Evolutionary conservation across 768 basidiomycete genomes (phyloP).

Genomic region (Tricholoma flavovirens): DNA sequence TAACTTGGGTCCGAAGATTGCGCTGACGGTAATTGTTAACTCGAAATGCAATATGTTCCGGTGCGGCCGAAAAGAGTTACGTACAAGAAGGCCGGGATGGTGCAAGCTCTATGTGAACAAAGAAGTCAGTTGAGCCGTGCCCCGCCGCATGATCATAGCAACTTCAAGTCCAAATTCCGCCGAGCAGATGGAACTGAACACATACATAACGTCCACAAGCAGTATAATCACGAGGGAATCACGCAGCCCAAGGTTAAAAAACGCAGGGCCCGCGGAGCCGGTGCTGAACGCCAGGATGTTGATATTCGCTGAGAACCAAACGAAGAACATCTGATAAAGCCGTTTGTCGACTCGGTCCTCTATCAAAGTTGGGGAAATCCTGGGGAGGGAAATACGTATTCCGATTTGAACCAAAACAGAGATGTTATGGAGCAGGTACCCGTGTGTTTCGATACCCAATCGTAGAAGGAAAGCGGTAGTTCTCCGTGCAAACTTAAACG

Average conservation of each 20-base stretch:
- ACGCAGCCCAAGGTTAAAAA: constrained; percentile 49
- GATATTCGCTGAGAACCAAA: constrained; percentile 69
- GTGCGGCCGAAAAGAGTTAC: too few relatives aligned
- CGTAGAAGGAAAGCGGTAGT: constrained; percentile 19
- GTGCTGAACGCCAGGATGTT: constrained; percentile 60
- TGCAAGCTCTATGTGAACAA: too few relatives aligned
- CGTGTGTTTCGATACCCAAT: constrained; percentile 31
- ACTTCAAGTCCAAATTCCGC: too few relatives aligned
- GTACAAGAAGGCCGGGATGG: too few relatives aligned
- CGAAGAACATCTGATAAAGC: constrained; percentile 60
- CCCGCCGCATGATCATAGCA: too few relatives aligned
- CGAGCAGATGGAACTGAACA: too few relatives aligned
- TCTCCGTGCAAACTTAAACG: neutral
- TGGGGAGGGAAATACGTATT: constrained; percentile 12
- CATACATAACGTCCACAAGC: constrained; percentile 37
- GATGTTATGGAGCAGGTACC: constrained; percentile 13
- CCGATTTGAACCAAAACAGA: neutral
- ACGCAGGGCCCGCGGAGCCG: constrained; percentile 54
- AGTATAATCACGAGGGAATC: constrained; percentile 47
- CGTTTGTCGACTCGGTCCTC: constrained; percentile 51
- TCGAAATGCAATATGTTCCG: too few relatives aligned
- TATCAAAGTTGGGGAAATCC: constrained; percentile 47
- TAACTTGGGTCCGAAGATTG: constrained; percentile 72
- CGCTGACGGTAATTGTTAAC: constrained; percentile 15
- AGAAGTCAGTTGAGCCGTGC: too few relatives aligned